Conservation (phyloP, 2,329 filamentous ascomycete genomes). For the Chalaropsis thielavioides region DNA sequence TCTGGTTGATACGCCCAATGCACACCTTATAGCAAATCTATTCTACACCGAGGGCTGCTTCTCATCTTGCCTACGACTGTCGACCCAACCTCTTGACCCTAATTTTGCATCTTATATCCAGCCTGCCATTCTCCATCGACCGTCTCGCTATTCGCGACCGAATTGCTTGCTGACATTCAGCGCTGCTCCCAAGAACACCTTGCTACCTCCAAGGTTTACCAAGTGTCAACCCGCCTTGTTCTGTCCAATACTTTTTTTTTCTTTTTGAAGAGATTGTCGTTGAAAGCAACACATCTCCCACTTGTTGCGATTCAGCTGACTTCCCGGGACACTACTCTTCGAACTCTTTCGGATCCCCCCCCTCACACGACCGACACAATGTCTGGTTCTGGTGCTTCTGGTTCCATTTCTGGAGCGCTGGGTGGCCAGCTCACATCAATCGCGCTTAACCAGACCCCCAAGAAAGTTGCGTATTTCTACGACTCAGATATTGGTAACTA, state of each 20-base stretch:
- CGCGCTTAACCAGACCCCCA: conserved; percentile 38
- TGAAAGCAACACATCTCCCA: background rate
- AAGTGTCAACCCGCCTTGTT: background rate
- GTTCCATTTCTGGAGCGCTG: conserved; percentile 15
- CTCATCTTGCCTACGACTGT: background rate
- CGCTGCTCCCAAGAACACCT: background rate
- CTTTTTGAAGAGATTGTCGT: background rate
- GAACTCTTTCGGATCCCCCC: background rate
- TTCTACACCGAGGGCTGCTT: background rate
- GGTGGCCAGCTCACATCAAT: conserved; percentile 27
- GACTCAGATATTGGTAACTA: conserved; percentile 97
- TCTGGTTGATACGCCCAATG: background rate
- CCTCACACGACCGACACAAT: background rate
- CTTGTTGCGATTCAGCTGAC: background rate
- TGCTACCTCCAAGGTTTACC: background rate
- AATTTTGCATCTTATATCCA: background rate
- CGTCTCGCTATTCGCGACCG: background rate
- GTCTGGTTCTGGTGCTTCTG: conserved; percentile 13
- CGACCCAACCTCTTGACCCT: background rate
- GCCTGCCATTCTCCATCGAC: background rate
- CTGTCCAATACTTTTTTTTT: background rate
- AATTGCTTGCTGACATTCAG: background rate
- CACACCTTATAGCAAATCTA: background rate
- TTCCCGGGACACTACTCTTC: background rate
- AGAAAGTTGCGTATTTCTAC: conserved; percentile 96